phyloP scores from a whole-genome alignment of 1,284 basidiomycete species.

The Peniophora sp. region DNA sequence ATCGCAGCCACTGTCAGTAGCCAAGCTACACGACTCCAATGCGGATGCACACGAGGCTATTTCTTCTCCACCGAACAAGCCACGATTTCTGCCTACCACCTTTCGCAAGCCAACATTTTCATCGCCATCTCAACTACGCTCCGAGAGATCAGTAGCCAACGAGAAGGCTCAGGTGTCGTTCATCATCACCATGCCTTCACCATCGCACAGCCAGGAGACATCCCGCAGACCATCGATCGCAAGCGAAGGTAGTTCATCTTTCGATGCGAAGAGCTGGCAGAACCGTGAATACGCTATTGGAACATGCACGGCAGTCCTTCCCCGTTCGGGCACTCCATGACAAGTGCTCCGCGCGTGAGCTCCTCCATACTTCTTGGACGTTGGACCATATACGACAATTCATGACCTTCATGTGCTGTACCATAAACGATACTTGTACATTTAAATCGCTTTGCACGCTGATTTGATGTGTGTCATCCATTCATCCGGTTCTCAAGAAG shows the following conservation, averaged over 20 bases:
- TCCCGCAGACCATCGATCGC: not conserved
- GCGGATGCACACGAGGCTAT: not conserved
- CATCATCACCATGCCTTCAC: not conserved
- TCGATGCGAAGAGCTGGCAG: not conserved
- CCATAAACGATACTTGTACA: not conserved
- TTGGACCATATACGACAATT: not conserved
- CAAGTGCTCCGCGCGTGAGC: slow-evolving; percentile 3
- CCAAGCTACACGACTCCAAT: not conserved
- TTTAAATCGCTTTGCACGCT: not conserved
- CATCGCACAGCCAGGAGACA: not conserved
- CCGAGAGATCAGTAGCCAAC: not conserved
- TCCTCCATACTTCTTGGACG: not conserved
- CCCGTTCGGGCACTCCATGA: not conserved
- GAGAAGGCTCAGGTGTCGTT: not conserved
- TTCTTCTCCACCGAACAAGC: not conserved
- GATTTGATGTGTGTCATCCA: not conserved
- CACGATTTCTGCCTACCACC: not conserved
- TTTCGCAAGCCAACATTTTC: not conserved
- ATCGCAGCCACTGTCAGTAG: not conserved
- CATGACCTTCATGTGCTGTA: not conserved
- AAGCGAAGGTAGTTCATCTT: too few species aligned
- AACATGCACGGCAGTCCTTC: not conserved
- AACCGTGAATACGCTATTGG: not conserved
- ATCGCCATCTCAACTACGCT: not conserved
- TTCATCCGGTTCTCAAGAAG: not conserved